phyloP scores from a whole-genome alignment of 2,329 filamentous ascomycete genomes.

The Aureobasidium sp. region DNA sequence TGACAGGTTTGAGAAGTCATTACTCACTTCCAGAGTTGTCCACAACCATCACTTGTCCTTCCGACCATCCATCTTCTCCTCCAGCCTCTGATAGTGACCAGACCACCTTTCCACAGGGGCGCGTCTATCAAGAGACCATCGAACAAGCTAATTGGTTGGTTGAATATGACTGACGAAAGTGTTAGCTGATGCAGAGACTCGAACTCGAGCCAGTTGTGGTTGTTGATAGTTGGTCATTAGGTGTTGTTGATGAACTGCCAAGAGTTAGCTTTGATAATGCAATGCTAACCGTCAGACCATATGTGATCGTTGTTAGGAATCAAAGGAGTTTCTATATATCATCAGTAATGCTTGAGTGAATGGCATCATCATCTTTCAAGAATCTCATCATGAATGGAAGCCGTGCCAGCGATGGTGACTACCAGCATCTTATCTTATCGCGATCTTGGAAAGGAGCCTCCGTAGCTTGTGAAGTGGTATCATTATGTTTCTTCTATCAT shows the following conservation, averaged over 20 bases:
- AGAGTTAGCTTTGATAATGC: background rate
- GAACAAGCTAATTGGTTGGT: background rate
- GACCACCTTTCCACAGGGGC: background rate
- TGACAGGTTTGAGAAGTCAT: background rate
- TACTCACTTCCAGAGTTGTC: background rate
- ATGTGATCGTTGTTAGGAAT: background rate
- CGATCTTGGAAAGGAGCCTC: too few relatives aligned
- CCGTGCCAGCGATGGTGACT: too few relatives aligned
- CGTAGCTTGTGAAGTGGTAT: background rate
- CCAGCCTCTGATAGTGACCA: background rate
- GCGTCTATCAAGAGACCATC: background rate
- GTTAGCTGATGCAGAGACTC: too few relatives aligned
- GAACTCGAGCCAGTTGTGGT: background rate
- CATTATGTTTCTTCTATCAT: background rate
- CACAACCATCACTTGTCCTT: background rate
- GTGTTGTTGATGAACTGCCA: background rate
- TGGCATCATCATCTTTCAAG: background rate
- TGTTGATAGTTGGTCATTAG: background rate
- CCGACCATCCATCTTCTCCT: background rate
- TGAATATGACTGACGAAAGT: too few relatives aligned
- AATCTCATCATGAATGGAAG: background rate
- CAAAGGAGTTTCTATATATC: background rate
- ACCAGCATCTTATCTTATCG: background rate
- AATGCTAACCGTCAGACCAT: background rate
- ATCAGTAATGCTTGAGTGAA: too few relatives aligned